Evolutionary conservation across 352 stramenopile genomes (phyloP).

Genomic region (Pythium oligandrum): DNA sequence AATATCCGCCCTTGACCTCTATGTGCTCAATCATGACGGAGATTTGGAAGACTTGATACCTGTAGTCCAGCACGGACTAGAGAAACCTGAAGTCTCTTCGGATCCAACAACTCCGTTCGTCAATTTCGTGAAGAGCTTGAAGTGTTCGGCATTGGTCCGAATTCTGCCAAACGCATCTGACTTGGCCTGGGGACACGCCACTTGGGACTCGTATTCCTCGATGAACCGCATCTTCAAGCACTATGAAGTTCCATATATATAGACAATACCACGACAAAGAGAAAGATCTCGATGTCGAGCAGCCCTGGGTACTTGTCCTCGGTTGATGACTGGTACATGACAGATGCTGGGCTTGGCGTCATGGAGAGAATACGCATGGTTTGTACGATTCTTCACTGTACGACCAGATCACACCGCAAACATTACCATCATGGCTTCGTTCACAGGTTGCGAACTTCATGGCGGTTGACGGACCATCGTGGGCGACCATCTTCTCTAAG

Average conservation of each 20-base stretch:
- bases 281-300: constrained; percentile 65
- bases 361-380: constrained; percentile 77
- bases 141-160: constrained; percentile 73
- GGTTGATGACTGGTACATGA: constrained; percentile 81
- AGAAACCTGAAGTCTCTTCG: background rate
- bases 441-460: constrained; percentile 52
- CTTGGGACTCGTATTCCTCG: constrained; percentile 63
- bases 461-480: constrained; percentile 35
- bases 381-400: constrained; percentile 57
- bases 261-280: constrained; percentile 11
- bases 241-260: constrained; percentile 49
- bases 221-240: constrained; percentile 84
- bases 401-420: constrained; percentile 34
- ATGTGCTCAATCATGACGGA: constrained; percentile 51
- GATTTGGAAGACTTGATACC: constrained; percentile 51
- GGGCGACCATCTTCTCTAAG: constrained; percentile 38
- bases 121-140: constrained; percentile 46
- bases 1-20: constrained; percentile 33
- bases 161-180: constrained; percentile 51
- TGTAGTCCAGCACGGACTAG: constrained; percentile 17
- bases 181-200: constrained; percentile 62
- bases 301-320: constrained; percentile 74
- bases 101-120: constrained; percentile 24
- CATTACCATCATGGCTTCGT: constrained; percentile 61
- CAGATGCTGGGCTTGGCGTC: constrained; percentile 35